Evolutionary conservation across 129 eudicot species (phyloP), one percentile per base, ranked within the genome.

Genomic region (Flaveria brownii): DNA sequence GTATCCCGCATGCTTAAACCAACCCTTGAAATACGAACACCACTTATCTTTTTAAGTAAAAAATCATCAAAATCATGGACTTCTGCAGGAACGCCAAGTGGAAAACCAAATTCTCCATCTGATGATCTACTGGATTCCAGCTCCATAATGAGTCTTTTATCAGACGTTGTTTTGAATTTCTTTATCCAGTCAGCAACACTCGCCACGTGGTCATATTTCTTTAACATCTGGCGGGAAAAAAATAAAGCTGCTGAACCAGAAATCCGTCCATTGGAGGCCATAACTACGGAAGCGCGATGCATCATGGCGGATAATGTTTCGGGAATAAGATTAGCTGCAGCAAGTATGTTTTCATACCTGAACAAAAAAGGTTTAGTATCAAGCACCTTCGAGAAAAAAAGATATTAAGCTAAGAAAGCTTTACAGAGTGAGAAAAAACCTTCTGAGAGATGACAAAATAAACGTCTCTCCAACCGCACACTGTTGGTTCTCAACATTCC

Each of bases 261-360:
- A 77, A 88, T 77, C 74, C 92, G 83, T 52, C 94, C 92, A 66
- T 85, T 95, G 22, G 96, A 87, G 62, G 89, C 82, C 89, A 91
- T 65, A 28, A 87, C 63, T 28, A 82, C 63, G 1, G 90, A 85
- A 64, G 89, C 86, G 63, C 97, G 97, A 71, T 79, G 80, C 96
- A 89, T 91, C 72, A 83, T 68, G 17, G 90, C 90, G 18, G 97
- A 83, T 82, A 95, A 77, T 42, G 87, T 86, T 81, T 91, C 96
- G n/a, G 99, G 99, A 76, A 95, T 74, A 49, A 95, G 97, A 86
- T 95, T 97, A 23, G 86, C 86, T 46, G 96, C 94, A 83, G 82
- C 96, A 57, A 91, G 87, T 63, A 91, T 77, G 79, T 91, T 89
- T 75, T 95, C 99, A 67, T 91, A 91, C 85, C 99, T 95, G 91